phyloP scores from a whole-genome alignment of 257 asterid genomes.

The Paraleonurus japonicus region DNA sequence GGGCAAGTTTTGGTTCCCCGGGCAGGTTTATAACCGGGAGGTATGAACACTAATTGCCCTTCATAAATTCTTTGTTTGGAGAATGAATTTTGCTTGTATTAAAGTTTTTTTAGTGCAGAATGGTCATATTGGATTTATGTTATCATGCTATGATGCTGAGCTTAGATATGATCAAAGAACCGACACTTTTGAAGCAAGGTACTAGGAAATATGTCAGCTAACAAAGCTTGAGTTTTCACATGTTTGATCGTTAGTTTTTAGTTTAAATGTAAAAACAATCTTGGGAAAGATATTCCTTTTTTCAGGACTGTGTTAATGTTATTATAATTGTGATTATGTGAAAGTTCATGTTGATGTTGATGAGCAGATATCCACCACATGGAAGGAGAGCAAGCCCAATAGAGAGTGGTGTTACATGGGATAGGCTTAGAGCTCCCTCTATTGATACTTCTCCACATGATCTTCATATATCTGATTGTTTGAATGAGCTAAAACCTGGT shows the following conservation, averaged over 20 bases:
- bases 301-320: not conserved
- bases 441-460: constrained; percentile 62
- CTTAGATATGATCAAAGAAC: constrained; percentile 53
- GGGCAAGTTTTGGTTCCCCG: constrained; percentile 90
- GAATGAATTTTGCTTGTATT: constrained; percentile 1
- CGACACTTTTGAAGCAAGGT: constrained; percentile 72
- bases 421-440: constrained; percentile 82
- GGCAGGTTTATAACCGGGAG: constrained; percentile 93
- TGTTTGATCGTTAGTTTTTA: not conserved
- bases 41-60: constrained; percentile 28
- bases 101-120: too few species aligned
- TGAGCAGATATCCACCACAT: constrained; percentile 84
- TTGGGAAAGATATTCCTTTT: not conserved
- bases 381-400: constrained; percentile 71
- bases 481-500: constrained; percentile 71
- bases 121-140: constrained; percentile 78
- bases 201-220: constrained; percentile 12
- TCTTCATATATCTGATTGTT: constrained; percentile 69
- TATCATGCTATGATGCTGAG: constrained; percentile 85
- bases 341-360: constrained; percentile 2
- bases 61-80: not conserved
- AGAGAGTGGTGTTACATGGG: constrained; percentile 82
- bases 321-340: not conserved
- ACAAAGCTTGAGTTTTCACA: constrained; percentile 7
- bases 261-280: not conserved